Evolutionary conservation across 768 basidiomycete genomes (phyloP).

Genomic region (Rubroboletus satanas): DNA sequence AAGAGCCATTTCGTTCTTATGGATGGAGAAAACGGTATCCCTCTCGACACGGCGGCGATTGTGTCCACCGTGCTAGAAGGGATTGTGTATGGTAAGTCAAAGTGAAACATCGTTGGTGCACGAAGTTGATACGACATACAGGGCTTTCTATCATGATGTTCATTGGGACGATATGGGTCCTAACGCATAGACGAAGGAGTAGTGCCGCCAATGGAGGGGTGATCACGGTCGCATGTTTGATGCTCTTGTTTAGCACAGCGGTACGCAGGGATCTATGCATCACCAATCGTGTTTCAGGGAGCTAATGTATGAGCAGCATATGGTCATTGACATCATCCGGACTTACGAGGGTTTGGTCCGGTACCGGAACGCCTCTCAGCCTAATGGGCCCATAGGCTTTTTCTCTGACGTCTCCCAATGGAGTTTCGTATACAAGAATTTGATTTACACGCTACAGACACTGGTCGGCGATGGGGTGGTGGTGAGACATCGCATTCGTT

Average conservation of each 20-base stretch:
- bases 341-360: constrained; percentile 20
- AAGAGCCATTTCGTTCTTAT: not conserved
- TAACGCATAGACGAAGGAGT: constrained; percentile 5
- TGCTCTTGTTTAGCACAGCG: constrained; percentile 18
- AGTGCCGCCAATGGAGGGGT: constrained; percentile 9
- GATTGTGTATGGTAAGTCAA: not conserved
- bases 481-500: constrained; percentile 3
- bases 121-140: not conserved
- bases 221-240: constrained; percentile 15
- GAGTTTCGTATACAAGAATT: constrained; percentile 29
- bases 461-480: constrained; percentile 24
- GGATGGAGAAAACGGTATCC: constrained; percentile 1
- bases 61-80: constrained; percentile 13
- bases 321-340: constrained; percentile 18
- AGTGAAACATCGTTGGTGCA: not conserved
- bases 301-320: constrained; percentile 5
- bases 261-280: constrained; percentile 4
- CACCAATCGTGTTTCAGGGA: not conserved
- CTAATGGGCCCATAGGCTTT: constrained; percentile 22
- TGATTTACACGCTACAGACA: constrained; percentile 18
- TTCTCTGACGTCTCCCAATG: constrained; percentile 25
- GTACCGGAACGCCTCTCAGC: constrained; percentile 4
- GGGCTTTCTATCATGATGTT: constrained; percentile 32
- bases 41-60: constrained; percentile 21
- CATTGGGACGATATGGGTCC: constrained; percentile 23